Conservation (phyloP, 495 filamentous ascomycete genomes). For the Schizothecium vesticola region DNA sequence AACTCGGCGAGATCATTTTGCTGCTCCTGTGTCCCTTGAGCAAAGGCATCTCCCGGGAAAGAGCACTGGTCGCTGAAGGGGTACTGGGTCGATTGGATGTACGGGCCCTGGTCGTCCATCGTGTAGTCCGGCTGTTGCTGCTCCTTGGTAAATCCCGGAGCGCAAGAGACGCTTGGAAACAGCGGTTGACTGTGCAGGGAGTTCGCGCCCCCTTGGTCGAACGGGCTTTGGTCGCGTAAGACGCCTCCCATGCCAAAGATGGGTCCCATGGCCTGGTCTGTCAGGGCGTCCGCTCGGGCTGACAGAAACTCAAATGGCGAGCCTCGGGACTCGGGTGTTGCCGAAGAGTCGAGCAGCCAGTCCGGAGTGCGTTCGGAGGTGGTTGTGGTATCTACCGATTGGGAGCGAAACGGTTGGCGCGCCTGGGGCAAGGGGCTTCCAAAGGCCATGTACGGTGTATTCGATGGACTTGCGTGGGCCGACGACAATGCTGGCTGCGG, state of each 20-base stretch:
- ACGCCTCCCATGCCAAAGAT: background rate
- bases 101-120: background rate
- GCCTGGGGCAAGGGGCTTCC: background rate
- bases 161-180: background rate
- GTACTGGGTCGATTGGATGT: background rate
- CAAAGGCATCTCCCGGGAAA: background rate
- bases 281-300: background rate
- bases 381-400: background rate
- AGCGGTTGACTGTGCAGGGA: background rate
- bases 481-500: background rate
- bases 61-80: background rate
- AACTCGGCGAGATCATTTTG: background rate
- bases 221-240: background rate
- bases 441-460: background rate
- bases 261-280: background rate
- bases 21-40: background rate
- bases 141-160: background rate
- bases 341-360: background rate
- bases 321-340: background rate
- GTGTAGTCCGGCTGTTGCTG: background rate
- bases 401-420: background rate
- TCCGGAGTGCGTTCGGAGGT: background rate
- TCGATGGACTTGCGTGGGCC: background rate
- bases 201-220: background rate
- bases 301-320: background rate